Evolutionary conservation across 495 filamentous ascomycete genomes (phyloP).

Genomic region (Penicillium roqueforti): DNA sequence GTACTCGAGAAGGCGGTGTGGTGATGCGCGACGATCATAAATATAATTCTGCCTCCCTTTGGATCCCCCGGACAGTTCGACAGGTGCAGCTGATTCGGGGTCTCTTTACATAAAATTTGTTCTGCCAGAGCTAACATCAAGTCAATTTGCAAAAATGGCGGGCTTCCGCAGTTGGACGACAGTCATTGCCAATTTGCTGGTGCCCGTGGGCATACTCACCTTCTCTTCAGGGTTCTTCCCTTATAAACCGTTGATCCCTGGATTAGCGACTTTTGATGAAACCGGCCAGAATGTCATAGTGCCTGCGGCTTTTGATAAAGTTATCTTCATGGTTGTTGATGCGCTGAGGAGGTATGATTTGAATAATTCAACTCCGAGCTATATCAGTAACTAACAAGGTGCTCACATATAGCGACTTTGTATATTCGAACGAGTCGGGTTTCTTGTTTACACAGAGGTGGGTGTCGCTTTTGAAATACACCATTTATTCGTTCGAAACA

Average conservation of each 20-base stretch:
- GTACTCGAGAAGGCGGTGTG: conserved; percentile 9
- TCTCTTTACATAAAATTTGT: background rate
- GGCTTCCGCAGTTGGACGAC: conserved; percentile 23
- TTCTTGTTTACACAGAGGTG: conserved; percentile 89
- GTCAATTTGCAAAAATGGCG: conserved; percentile 20
- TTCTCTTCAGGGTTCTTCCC: conserved; percentile 97
- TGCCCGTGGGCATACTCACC: conserved; percentile 69
- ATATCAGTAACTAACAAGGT: conserved; percentile 10
- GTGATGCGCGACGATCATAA: conserved; percentile 3
- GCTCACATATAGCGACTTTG: conserved; percentile 79
- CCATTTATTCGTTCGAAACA: background rate
- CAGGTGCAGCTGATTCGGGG: background rate
- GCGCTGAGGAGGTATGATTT: conserved; percentile 73
- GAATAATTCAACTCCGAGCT: background rate
- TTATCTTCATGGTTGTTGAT: conserved; percentile 98
- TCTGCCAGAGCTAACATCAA: background rate
- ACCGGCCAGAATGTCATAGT: conserved; percentile 30
- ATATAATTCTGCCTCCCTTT: conserved; percentile 13
- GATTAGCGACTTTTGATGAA: conserved; percentile 63
- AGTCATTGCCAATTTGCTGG: conserved; percentile 63
- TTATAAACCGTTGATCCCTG: conserved; percentile 88
- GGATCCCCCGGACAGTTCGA: background rate
- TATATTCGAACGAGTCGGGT: conserved; percentile 75
- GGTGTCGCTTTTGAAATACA: conserved; percentile 12
- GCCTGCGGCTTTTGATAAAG: conserved; percentile 71